Conservation (phyloP, 2,329 filamentous ascomycete species). For the Diaporthe sp. region DNA sequence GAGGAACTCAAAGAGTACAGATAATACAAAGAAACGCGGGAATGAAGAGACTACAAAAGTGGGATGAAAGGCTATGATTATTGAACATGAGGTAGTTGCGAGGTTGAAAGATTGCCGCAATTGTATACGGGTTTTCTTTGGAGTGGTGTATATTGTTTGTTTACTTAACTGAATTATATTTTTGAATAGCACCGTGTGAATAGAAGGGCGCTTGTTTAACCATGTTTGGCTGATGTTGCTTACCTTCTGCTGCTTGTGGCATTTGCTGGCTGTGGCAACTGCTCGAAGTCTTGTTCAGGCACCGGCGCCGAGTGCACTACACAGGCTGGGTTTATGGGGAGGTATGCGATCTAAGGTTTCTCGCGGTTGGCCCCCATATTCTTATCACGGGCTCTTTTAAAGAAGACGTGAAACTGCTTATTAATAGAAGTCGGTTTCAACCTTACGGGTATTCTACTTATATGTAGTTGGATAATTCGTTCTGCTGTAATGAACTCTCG, state of each 20-base stretch:
- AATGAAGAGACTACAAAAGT: no score
- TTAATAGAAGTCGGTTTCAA: not conserved
- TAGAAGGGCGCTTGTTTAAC: no score
- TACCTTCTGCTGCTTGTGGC: not conserved
- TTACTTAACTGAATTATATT: not conserved
- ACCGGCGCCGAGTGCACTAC: not conserved
- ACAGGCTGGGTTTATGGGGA: not conserved
- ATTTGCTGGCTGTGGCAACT: not conserved
- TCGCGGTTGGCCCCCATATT: no score
- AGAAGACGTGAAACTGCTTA: not conserved
- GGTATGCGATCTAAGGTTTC: no score
- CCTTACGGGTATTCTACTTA: not conserved
- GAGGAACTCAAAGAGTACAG: no score
- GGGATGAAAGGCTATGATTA: no score
- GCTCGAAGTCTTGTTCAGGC: not conserved
- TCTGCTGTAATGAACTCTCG: not conserved
- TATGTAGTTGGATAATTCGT: not conserved
- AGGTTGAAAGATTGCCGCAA: no score
- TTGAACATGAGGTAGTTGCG: no score
- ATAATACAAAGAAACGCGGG: no score
- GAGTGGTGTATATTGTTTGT: not conserved
- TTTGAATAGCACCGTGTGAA: not conserved
- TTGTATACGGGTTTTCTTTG: no score
- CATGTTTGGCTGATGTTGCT: not conserved
- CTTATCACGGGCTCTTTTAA: no score